Evolutionary conservation across 73 alveolate genomes (phyloP).

Genomic region (Paramecium octaurelia): DNA sequence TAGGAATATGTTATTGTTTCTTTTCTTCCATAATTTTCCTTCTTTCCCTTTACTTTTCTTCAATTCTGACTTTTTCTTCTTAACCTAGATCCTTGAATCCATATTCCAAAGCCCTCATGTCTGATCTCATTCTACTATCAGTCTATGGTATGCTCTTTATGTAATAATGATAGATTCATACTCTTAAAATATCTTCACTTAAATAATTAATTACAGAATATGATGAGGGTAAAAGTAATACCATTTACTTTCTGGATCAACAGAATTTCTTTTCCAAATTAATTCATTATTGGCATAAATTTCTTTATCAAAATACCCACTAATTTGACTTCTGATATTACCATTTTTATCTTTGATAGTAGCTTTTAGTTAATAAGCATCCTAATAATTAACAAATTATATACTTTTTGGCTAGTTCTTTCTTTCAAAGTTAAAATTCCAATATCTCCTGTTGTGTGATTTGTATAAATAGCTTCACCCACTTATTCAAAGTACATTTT

Average conservation of each 20-base stretch:
- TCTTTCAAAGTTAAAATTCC: background rate
- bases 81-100: background rate
- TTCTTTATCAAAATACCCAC: background rate
- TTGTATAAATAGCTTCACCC: background rate
- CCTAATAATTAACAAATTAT: background rate
- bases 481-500: conserved; percentile 20
- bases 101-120: background rate
- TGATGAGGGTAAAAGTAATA: background rate
- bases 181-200: background rate
- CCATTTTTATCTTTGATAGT: conserved; percentile 20
- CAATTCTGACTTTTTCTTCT: conserved; percentile 22
- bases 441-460: conserved; percentile 36
- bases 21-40: background rate
- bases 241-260: background rate
- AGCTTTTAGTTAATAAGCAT: background rate
- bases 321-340: background rate
- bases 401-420: background rate
- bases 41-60: conserved; percentile 24
- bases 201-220: background rate
- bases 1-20: background rate
- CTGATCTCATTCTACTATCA: conserved; percentile 22
- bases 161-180: background rate
- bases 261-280: background rate
- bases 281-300: background rate
- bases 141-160: background rate